Evolutionary conservation across 805 yeast genomes (phyloP).

Genomic region (Starmerella vitae): DNA sequence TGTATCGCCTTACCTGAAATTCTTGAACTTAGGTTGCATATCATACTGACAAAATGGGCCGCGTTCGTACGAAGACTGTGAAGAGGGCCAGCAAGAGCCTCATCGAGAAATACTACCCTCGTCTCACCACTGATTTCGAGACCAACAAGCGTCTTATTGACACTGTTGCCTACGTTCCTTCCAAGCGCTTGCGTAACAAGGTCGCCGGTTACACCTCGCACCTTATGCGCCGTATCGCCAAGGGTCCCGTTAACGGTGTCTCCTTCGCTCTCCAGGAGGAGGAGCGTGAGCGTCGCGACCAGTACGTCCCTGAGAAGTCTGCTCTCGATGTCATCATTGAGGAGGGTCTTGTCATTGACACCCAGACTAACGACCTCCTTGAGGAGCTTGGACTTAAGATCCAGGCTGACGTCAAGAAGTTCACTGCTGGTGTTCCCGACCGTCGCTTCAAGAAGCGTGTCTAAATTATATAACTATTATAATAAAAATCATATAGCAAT

Average conservation of each 20-base stretch:
- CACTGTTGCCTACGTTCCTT: slow-evolving; percentile 97
- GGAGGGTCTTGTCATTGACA: slow-evolving; percentile 92
- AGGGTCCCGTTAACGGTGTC: slow-evolving; percentile 99
- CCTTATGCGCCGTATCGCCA: slow-evolving; percentile 99
- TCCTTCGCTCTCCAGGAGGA: slow-evolving; percentile 99
- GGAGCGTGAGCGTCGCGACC: slow-evolving; percentile 99
- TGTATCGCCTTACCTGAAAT: slow-evolving; percentile 8
- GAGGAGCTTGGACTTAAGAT: slow-evolving; percentile 62
- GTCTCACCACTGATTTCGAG: slow-evolving; percentile 97
- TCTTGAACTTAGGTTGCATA: slow-evolving; percentile 14
- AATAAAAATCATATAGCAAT: neutral
- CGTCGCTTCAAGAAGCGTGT: slow-evolving; percentile 26
- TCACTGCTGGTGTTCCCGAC: slow-evolving; percentile 19
- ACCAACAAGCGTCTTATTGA: slow-evolving; percentile 99
- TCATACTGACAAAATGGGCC: slow-evolving; percentile 46
- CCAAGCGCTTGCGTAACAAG: slow-evolving; percentile 99
- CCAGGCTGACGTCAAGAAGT: slow-evolving; percentile 45
- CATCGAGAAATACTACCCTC: slow-evolving; percentile 99
- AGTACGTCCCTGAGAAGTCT: slow-evolving; percentile 99
- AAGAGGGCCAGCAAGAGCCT: slow-evolving; percentile 99
- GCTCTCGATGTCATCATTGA: slow-evolving; percentile 96
- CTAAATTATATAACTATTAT: slow-evolving; percentile 18
- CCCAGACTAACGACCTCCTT: slow-evolving; percentile 90
- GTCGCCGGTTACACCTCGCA: slow-evolving; percentile 99
- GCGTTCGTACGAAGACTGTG: slow-evolving; percentile 99